Evolutionary conservation across 352 stramenopile genomes (phyloP).

Genomic region (Bremia lactucae): DNA sequence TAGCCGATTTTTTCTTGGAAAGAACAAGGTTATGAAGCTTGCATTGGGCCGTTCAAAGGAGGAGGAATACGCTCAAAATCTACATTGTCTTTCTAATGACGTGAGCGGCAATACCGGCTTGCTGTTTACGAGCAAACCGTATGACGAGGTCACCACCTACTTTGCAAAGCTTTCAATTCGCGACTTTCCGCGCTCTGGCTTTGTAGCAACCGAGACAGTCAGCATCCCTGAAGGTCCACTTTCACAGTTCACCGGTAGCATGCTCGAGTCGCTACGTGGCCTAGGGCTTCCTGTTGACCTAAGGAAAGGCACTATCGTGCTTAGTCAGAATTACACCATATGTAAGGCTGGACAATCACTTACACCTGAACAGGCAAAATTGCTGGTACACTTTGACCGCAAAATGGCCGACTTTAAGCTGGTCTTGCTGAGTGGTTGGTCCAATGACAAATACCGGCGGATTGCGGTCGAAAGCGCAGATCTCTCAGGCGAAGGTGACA

Average conservation of each 20-base stretch:
- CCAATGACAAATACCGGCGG: constrained; percentile 65
- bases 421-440: constrained; percentile 65
- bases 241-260: constrained; percentile 90
- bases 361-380: constrained; percentile 92
- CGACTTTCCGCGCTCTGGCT: constrained; percentile 92
- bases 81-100: constrained; percentile 85
- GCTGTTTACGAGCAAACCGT: constrained; percentile 89
- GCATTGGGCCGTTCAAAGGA: constrained; percentile 89
- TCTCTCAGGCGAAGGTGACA: constrained; percentile 23
- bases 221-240: constrained; percentile 83
- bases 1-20: constrained; percentile 94
- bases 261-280: constrained; percentile 94
- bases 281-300: constrained; percentile 94
- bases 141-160: constrained; percentile 86
- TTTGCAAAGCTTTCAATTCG: constrained; percentile 87
- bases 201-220: constrained; percentile 85
- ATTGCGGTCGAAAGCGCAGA: constrained; percentile 35
- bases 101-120: constrained; percentile 91
- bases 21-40: constrained; percentile 98
- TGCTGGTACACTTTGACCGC: constrained; percentile 87
- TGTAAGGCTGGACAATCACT: constrained; percentile 92
- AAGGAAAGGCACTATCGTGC: constrained; percentile 90
- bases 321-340: constrained; percentile 88
- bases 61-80: constrained; percentile 95
- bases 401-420: constrained; percentile 85